A percentile compares a stretch with the other conserved stretches of the same genome.
Conservation (phyloP, 345 rosid genomes). For the Lumnitzera racemosa region DNA sequence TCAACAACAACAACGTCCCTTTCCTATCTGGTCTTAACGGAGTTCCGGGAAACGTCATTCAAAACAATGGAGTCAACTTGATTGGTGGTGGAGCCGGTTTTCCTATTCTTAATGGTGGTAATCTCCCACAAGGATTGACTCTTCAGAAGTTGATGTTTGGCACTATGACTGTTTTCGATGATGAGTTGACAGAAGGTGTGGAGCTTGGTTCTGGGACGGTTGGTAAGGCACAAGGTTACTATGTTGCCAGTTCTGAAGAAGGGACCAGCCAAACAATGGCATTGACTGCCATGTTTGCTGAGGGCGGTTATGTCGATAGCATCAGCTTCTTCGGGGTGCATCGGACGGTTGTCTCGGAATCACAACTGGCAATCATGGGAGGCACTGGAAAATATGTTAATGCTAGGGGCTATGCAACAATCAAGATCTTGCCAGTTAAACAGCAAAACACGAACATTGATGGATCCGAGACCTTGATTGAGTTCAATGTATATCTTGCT, state of each 20-base stretch:
- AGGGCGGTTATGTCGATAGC: slow-evolving; percentile 59
- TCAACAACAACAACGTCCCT: slow-evolving; percentile 83
- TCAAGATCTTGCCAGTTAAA: slow-evolving; percentile 55
- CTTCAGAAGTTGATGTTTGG: slow-evolving; percentile 78
- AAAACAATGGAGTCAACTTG: slow-evolving; percentile 34
- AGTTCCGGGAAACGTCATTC: slow-evolving; percentile 34
- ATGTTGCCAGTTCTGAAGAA: slow-evolving; percentile 69
- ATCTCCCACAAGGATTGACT: slow-evolving; percentile 43
- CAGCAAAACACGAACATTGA: slow-evolving; percentile 58
- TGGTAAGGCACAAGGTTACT: slow-evolving; percentile 90
- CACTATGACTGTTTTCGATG: slow-evolving; percentile 74
- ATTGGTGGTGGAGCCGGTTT: slow-evolving; percentile 33
- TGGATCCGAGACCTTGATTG: slow-evolving; percentile 64
- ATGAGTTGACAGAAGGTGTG: slow-evolving; percentile 69
- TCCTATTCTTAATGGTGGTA: slow-evolving; percentile 41
- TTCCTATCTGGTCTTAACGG: slow-evolving; percentile 77
- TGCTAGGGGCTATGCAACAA: slow-evolving; percentile 61
- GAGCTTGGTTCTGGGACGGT: slow-evolving; percentile 61
- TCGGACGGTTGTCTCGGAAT: slow-evolving; percentile 61
- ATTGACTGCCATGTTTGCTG: slow-evolving; percentile 67
- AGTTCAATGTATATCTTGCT: slow-evolving; percentile 1
- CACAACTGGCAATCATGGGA: slow-evolving; percentile 81
- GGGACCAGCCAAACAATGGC: slow-evolving; percentile 83
- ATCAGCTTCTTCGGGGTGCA: slow-evolving; percentile 82
- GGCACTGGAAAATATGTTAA: slow-evolving; percentile 84